phyloP scores from a whole-genome alignment of 2,329 filamentous ascomycete species.

The Ceratocystis colombiana region DNA sequence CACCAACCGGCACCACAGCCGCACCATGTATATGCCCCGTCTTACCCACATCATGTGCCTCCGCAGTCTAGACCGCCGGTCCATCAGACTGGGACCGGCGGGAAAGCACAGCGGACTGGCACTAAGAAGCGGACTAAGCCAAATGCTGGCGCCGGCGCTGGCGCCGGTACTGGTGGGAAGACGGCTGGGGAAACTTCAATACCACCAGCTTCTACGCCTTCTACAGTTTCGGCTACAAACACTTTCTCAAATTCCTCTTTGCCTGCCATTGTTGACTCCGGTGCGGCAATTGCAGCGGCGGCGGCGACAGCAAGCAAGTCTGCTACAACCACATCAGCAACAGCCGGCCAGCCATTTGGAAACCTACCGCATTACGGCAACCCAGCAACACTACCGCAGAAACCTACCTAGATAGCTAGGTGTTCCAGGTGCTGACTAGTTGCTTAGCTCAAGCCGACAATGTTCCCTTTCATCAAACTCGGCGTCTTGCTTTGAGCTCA shows the following conservation, averaged over 20 bases:
- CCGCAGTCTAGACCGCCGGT: conserved; percentile 36
- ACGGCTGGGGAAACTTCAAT: not conserved
- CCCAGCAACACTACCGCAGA: conserved; percentile 50
- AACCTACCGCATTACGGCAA: conserved; percentile 51
- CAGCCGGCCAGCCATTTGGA: conserved; percentile 37
- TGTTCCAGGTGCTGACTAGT: not conserved
- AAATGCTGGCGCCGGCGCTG: not conserved
- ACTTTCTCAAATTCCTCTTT: not conserved
- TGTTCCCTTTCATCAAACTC: no score
- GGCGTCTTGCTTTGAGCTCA: no score
- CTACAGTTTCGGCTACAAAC: not conserved
- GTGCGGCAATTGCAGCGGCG: not conserved
- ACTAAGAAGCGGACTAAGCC: conserved; percentile 27
- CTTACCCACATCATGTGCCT: conserved; percentile 32
- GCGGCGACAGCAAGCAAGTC: not conserved
- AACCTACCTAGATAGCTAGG: conserved; percentile 34
- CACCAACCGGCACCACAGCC: conserved; percentile 13
- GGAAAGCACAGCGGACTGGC: conserved; percentile 37
- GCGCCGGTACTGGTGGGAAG: not conserved
- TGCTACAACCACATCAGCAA: conserved; percentile 26
- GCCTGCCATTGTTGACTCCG: not conserved
- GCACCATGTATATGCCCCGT: conserved; percentile 1
- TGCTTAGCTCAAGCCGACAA: no score
- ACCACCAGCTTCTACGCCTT: not conserved
- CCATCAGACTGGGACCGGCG: conserved; percentile 34